Base-by-base conservation (phyloP, 2,329 filamentous ascomycete species). In the Didymosphaeria variabile region DNA sequence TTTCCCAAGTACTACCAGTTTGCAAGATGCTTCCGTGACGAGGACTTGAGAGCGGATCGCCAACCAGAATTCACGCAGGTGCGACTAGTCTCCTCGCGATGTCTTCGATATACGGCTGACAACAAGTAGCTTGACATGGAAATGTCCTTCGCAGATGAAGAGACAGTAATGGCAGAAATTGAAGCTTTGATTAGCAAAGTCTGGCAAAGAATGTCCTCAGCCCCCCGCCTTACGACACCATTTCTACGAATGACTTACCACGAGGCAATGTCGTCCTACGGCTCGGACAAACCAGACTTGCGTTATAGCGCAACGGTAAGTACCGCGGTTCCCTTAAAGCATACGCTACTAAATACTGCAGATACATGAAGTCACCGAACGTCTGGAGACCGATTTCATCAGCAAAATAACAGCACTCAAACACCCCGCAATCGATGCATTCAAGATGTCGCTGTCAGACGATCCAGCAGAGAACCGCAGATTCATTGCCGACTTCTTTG, bases 41-140 rank as follows among this genome's bases (percentile, higher is more conserved):
- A 99, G 75, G 96, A 98, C 77, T 83, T 95, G 38, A 87, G 95
- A 21, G 92, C 94, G 1, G 96, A 99, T 77, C 86, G 95, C 44
- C 95, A 99, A 74, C 96, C 95, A 0, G 95, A 99, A 75, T 99
- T 99, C 73, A 97, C 95, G 1, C 93, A 97, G 83, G 90, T 91
- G 78, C 70, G 67, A 62, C 40, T 29, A 38, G 31, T 34, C 26
- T 29, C 15, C 40, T n/a, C n/a, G 26, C 23, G 12, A 5, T 44
- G 3, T n/a, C 8, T 42, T 32, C 10, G 17, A 12, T 2, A 31
- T 42, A 13, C 50, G 5, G 26, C 66, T 70, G 34, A 70, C 13
- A 2, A 9, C 19, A 6, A 40, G 5, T 17, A 95, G 88, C 86
- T 97, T 55, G 95, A 99, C 86, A 79, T 99, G 69, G 95, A 99